Percentiles rank a stretch among this genome's conserved stretches.
Conservation (phyloP, 2,329 filamentous ascomycete species). For the Stenocarpella maydis region DNA sequence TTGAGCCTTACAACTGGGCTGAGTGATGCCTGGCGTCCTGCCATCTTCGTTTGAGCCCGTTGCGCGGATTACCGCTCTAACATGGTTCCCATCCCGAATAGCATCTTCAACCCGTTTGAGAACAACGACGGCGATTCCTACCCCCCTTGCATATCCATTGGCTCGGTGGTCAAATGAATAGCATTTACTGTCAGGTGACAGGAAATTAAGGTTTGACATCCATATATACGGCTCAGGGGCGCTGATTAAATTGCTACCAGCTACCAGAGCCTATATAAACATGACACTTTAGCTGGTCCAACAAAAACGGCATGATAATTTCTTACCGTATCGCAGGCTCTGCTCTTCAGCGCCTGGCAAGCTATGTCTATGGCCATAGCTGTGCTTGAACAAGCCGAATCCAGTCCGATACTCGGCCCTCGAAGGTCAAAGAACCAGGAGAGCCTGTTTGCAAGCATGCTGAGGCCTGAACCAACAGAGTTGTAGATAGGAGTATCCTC, state of each 20-base stretch:
- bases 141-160: neutral
- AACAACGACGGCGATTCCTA: conserved; percentile 54
- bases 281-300: too few relatives aligned
- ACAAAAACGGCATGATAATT: neutral
- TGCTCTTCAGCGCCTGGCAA: neutral
- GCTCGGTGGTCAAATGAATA: conserved; percentile 35
- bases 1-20: conserved; percentile 49
- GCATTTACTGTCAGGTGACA: neutral
- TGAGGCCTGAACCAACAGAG: conserved; percentile 40
- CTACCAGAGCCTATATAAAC: neutral
- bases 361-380: neutral
- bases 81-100: conserved; percentile 49
- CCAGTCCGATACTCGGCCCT: neutral
- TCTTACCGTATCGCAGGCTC: neutral
- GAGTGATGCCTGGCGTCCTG: conserved; percentile 47
- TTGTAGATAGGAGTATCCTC: too few relatives aligned
- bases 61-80: neutral
- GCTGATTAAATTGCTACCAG: neutral
- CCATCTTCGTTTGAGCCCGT: neutral
- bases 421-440: neutral
- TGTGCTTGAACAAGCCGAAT: neutral
- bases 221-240: neutral
- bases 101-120: conserved; percentile 57
- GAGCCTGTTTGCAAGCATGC: neutral
- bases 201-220: neutral